Evolutionary conservation across 139 green algal genomes (phyloP), one percentile per base, ranked within the genome.

Genomic region (Coelastrella sp.): DNA sequence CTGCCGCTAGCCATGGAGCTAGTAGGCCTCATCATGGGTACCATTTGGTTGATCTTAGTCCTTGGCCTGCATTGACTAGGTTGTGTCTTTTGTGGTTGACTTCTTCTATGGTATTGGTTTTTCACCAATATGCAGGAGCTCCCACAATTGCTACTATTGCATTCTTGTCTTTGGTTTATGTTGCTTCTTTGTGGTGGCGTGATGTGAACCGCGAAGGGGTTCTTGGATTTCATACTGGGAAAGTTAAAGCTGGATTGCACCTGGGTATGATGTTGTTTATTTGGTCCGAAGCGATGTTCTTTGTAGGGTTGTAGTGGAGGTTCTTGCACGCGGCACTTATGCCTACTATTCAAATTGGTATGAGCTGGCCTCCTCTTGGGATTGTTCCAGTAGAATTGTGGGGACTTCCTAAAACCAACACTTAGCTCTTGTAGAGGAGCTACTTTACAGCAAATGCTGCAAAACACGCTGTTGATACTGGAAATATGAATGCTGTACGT

Each of bases 281-380:
- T 40, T 38, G 7, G n/a, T n/a, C 7, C 40, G 62, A 71, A 71
- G 17, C 7, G n/a, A 40, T 15, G 7, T 40, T 71, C n/a, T 71
- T 71, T 40, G 62, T 40, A 41, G 62, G 62, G 40, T 63, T 64
- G 25, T 13, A 64, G 34, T 79, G 71, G 71, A 45, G 40, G 15
- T 41, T 63, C 35, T 43, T 64, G 43, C 71, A 79, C 25, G 23
- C 4, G 13, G 71, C 71, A n/a, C 27, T 63, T 38, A 79, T 79
- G 71, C 71, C 71, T 63, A 79, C 71, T 27, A 40, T 79, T 43
- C 71, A 79, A 64, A 43, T 79, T 27, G 71, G 71, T 45, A 64
- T 79, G 71, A 35, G 35, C 27, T 76, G 67, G 67, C 67, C 67
- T 53, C 67, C 67, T 53, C 27, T 76, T 43, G 67, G 43, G 8